Conservation (phyloP, 495 filamentous ascomycete genomes). For the Annulohypoxylon maeteangense region DNA sequence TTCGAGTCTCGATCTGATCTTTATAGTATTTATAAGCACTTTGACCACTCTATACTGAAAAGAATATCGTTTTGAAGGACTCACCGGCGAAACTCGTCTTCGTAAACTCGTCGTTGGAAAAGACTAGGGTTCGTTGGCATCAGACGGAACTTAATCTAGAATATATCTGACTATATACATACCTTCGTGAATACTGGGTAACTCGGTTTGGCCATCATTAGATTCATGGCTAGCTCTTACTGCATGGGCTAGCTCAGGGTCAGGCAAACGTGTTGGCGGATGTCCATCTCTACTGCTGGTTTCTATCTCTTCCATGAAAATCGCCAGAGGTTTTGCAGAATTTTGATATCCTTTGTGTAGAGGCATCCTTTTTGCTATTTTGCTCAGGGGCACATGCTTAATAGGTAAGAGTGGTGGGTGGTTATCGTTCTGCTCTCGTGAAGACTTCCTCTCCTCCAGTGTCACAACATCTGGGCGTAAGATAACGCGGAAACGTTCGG, state of each 20-base stretch:
- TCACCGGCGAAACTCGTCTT: neutral
- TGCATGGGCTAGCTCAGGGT: no score
- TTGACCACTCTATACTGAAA: no score
- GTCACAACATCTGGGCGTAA: neutral
- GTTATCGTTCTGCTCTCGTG: neutral
- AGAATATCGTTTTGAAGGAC: neutral
- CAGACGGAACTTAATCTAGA: neutral
- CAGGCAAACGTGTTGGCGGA: neutral
- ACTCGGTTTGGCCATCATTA: neutral
- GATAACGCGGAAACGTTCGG: neutral
- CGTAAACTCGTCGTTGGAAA: neutral
- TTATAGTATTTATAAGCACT: neutral
- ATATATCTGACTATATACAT: neutral
- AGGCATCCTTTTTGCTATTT: neutral
- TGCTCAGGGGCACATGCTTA: neutral
- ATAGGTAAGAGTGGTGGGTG: neutral
- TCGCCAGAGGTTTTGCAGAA: neutral
- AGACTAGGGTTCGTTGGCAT: slow-evolving; percentile 1
- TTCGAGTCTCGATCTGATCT: neutral
- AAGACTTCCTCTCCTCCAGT: neutral
- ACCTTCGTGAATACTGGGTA: neutral
- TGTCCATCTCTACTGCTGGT: neutral
- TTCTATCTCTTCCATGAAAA: neutral
- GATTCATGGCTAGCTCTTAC: no score
- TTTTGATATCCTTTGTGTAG: neutral